Percentiles rank a stretch among this genome's conserved stretches.
Conservation (phyloP, 2,329 filamentous ascomycete genomes). For the Cercospora sojina region DNA sequence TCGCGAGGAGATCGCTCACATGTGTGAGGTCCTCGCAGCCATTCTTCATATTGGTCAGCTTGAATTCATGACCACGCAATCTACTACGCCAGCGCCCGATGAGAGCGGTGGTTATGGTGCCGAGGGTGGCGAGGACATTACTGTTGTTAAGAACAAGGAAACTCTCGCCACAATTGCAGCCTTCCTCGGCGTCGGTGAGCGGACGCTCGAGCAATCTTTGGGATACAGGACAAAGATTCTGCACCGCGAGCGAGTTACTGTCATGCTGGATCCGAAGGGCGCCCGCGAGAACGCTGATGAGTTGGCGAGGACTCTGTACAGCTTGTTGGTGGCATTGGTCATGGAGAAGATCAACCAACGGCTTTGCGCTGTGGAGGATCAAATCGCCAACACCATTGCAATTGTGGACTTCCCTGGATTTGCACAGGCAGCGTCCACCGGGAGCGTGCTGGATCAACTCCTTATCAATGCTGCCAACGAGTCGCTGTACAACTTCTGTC, state of each 20-base stretch:
- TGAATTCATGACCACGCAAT: conserved; percentile 80
- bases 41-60: conserved; percentile 98
- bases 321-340: conserved; percentile 87
- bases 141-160: conserved; percentile 90
- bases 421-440: conserved; percentile 76
- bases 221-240: conserved; percentile 97
- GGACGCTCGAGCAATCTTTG: conserved; percentile 81
- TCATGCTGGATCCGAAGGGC: conserved; percentile 92
- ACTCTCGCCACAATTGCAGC: conserved; percentile 81
- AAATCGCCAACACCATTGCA: conserved; percentile 89
- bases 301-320: conserved; percentile 88
- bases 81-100: conserved; percentile 75
- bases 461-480: conserved; percentile 93
- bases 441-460: conserved; percentile 84
- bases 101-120: conserved; percentile 96
- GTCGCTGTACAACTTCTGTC: conserved; percentile 84
- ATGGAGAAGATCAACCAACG: conserved; percentile 90
- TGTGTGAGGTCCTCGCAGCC: conserved; percentile 88
- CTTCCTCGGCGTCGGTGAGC: conserved; percentile 83
- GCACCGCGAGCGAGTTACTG: conserved; percentile 92
- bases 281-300: conserved; percentile 92
- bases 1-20: conserved; percentile 88
- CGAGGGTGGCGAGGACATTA: conserved; percentile 83
- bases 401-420: conserved; percentile 97
- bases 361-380: conserved; percentile 81